phyloP scores from a whole-genome alignment of 805 yeast genomes.

The Monosporozyma siamensis region DNA sequence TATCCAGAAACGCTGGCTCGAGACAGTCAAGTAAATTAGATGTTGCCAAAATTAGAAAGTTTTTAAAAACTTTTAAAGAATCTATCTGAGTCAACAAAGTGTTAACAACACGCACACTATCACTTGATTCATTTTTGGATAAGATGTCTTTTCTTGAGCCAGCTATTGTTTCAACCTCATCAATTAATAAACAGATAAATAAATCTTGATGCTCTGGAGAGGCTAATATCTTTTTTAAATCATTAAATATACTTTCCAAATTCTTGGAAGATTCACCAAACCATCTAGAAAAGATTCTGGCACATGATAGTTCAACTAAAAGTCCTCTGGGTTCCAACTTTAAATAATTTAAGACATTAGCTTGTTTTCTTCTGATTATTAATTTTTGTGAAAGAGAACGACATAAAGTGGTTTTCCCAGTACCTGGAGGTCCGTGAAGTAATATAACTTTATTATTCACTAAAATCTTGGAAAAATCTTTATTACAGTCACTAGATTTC shows the following conservation, averaged over 20 bases:
- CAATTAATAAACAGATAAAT: constrained; percentile 34
- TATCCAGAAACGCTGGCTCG: constrained; percentile 38
- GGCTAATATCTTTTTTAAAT: constrained; percentile 23
- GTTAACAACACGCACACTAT: constrained; percentile 37
- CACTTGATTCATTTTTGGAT: constrained; percentile 34
- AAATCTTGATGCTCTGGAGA: constrained; percentile 9
- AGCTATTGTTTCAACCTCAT: constrained; percentile 40
- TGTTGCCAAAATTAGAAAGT: constrained; percentile 34
- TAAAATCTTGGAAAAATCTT: constrained; percentile 3
- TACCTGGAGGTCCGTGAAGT: constrained; percentile 40
- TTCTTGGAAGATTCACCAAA: constrained; percentile 40
- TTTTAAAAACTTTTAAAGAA: constrained; percentile 28
- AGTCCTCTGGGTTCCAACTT: constrained; percentile 17
- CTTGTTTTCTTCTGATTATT: constrained; percentile 21
- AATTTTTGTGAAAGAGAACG: constrained; percentile 35
- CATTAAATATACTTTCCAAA: constrained; percentile 30
- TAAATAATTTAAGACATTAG: not conserved
- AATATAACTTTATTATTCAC: constrained; percentile 23
- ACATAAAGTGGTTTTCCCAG: constrained; percentile 38
- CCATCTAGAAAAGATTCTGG: constrained; percentile 38
- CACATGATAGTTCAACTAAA: constrained; percentile 36
- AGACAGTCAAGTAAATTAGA: constrained; percentile 33
- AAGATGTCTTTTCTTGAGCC: constrained; percentile 31
- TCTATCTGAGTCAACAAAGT: constrained; percentile 37
- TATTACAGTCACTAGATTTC: not conserved